phyloP scores from a whole-genome alignment of 164 flowering plant species.

The Umbilicus rupestris region DNA sequence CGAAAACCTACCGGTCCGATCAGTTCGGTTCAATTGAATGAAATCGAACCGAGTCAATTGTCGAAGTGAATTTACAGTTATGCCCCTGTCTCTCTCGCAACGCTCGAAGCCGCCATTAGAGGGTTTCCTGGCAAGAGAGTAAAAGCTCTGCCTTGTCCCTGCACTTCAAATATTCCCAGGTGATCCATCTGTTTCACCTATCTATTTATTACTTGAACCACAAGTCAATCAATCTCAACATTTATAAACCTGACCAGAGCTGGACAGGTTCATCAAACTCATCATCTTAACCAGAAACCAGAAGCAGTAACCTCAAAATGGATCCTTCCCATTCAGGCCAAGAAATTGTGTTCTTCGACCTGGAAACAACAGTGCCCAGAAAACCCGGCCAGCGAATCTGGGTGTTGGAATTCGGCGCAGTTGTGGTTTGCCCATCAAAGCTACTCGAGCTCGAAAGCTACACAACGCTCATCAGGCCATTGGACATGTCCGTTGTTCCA shows the following conservation, averaged over 20 bases:
- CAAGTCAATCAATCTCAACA: background rate
- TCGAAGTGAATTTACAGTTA: no score
- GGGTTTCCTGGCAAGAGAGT: conserved; percentile 2
- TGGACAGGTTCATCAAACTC: background rate
- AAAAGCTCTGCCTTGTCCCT: conserved; percentile 1
- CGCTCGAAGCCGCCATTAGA: background rate
- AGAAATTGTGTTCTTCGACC: conserved; percentile 79
- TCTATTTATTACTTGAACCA: conserved; percentile 3
- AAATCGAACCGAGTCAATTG: no score
- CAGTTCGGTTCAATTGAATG: no score
- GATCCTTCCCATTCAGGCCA: background rate
- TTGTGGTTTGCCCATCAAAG: conserved; percentile 64
- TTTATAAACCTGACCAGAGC: background rate
- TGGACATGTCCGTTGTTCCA: conserved; percentile 52
- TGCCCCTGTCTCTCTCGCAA: no score
- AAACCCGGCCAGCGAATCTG: conserved; percentile 44
- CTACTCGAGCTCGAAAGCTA: conserved; percentile 70
- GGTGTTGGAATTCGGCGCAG: conserved; percentile 83
- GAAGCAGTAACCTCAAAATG: background rate
- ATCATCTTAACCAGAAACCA: background rate
- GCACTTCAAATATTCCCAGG: background rate
- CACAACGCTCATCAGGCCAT: conserved; percentile 68
- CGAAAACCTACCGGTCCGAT: no score
- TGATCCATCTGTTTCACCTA: background rate
- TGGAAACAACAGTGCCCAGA: conserved; percentile 78